Percentiles rank a stretch among this genome's conserved stretches.
phyloP scores from a whole-genome alignment of 208 protist species.

The Leishmania turanica region DNA sequence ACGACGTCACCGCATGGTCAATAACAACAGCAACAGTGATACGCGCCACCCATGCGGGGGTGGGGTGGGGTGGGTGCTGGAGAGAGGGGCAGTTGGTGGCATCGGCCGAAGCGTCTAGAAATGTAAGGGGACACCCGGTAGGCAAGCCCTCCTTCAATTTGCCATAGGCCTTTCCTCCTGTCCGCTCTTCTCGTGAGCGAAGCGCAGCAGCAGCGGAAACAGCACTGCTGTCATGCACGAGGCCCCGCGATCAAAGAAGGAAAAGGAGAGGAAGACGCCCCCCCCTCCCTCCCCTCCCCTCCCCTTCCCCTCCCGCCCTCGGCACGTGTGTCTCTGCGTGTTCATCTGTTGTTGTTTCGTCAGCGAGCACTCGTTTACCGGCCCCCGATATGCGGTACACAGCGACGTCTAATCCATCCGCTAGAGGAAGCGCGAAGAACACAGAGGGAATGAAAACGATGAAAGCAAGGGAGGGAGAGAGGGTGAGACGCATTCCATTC shows the following conservation, averaged over 20 bases:
- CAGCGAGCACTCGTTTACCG: no score
- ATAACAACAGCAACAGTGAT: background rate
- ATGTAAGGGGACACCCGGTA: background rate
- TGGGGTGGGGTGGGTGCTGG: no score
- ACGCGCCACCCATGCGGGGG: background rate
- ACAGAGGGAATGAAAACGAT: no score
- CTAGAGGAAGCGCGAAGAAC: no score
- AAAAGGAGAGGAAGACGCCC: background rate
- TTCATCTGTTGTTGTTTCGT: background rate
- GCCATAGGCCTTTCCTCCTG: background rate
- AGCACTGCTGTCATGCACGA: background rate
- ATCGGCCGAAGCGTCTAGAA: background rate
- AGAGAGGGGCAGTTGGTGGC: background rate
- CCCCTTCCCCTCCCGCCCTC: background rate
- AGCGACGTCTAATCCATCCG: no score
- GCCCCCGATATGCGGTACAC: background rate
- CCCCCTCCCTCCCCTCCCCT: no score
- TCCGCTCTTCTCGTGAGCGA: background rate
- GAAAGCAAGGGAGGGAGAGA: background rate
- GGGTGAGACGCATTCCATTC: background rate
- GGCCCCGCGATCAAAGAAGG: slow-evolving; percentile 3
- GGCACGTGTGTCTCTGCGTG: background rate
- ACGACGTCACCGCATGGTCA: background rate
- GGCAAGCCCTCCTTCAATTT: background rate
- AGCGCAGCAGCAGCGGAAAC: background rate